Percentiles rank a stretch among this genome's conserved stretches.
Evolutionary conservation across 441 rosid genomes (phyloP).

Genomic region (Pelargonium australe): DNA sequence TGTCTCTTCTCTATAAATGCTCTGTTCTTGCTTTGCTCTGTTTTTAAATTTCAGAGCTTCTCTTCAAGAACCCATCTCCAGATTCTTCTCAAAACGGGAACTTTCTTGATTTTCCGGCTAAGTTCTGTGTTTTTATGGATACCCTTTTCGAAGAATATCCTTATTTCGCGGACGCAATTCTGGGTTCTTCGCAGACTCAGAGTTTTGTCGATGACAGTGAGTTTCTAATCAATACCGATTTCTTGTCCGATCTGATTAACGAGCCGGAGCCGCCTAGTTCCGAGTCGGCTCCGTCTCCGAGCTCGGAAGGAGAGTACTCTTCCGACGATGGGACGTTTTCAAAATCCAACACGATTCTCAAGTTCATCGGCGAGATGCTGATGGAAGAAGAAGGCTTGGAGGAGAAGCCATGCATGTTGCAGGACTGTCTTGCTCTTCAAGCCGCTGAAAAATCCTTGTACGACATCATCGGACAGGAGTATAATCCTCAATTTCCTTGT

Average conservation of each 20-base stretch:
- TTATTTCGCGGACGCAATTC: not conserved
- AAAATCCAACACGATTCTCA: conserved; percentile 34
- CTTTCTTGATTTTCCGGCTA: too few relatives aligned
- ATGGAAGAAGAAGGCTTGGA: conserved; percentile 67
- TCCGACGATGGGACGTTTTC: conserved; percentile 19
- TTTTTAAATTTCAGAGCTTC: too few relatives aligned
- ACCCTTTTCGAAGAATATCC: not conserved
- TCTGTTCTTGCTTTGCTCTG: not conserved
- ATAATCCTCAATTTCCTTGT: conserved; percentile 17
- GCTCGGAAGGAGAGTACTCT: conserved; percentile 23
- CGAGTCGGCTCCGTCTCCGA: conserved; percentile 24
- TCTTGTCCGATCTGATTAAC: not conserved
- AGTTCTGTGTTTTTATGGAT: too few relatives aligned
- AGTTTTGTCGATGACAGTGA: not conserved
- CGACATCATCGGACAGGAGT: conserved; percentile 52
- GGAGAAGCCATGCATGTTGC: conserved; percentile 59
- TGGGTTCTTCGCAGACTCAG: not conserved
- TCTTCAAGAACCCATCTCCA: too few relatives aligned
- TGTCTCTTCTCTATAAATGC: too few relatives aligned
- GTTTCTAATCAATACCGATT: not conserved
- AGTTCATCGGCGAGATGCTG: conserved; percentile 65
- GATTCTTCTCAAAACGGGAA: too few relatives aligned
- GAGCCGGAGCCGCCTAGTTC: conserved; percentile 6
- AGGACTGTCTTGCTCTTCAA: conserved; percentile 76
- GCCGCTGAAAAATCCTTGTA: conserved; percentile 73